Evolutionary conservation across 2,329 filamentous ascomycete genomes (phyloP).

Genomic region (Verticillium isaacii): DNA sequence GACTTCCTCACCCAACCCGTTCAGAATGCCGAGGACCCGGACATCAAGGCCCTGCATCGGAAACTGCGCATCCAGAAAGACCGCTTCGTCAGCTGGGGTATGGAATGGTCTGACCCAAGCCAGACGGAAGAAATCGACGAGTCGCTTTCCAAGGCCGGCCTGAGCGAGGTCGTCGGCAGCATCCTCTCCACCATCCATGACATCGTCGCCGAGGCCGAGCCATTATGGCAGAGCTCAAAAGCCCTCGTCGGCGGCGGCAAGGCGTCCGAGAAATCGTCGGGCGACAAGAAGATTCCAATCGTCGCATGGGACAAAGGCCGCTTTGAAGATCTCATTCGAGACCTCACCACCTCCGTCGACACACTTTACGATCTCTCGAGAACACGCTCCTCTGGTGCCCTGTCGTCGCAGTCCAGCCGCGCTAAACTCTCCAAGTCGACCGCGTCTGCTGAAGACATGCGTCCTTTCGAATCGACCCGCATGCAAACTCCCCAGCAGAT

Average conservation of each 20-base stretch:
- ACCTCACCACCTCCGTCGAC: conserved; percentile 74
- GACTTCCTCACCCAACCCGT: conserved; percentile 65
- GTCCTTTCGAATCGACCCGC: conserved; percentile 53
- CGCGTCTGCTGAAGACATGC: conserved; percentile 37
- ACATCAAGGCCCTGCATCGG: conserved; percentile 67
- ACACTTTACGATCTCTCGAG: conserved; percentile 73
- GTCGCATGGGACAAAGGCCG: conserved; percentile 66
- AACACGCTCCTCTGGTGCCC: conserved; percentile 48
- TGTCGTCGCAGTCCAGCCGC: conserved; percentile 22
- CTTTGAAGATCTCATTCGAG: conserved; percentile 69
- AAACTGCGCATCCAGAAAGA: conserved; percentile 79
- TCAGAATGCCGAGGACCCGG: conserved; percentile 60
- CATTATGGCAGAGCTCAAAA: conserved; percentile 61
- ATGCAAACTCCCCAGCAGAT: conserved; percentile 59
- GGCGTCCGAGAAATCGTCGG: conserved; percentile 30
- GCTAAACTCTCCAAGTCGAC: conserved; percentile 30
- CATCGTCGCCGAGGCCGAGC: conserved; percentile 70
- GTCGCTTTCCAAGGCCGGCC: conserved; percentile 64
- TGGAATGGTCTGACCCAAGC: conserved; percentile 72
- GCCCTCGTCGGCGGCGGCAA: conserved; percentile 33
- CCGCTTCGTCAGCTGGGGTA: conserved; percentile 71
- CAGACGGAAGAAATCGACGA: conserved; percentile 67
- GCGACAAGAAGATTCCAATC: conserved; percentile 49
- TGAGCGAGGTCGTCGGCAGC: conserved; percentile 72
- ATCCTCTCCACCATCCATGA: conserved; percentile 79